These are phyloP conservation scores for Hymenoscyphus linearis DNA, from an alignment of 2,329 filamentous ascomycete genomes.

Conservation along the genomic window DNA sequence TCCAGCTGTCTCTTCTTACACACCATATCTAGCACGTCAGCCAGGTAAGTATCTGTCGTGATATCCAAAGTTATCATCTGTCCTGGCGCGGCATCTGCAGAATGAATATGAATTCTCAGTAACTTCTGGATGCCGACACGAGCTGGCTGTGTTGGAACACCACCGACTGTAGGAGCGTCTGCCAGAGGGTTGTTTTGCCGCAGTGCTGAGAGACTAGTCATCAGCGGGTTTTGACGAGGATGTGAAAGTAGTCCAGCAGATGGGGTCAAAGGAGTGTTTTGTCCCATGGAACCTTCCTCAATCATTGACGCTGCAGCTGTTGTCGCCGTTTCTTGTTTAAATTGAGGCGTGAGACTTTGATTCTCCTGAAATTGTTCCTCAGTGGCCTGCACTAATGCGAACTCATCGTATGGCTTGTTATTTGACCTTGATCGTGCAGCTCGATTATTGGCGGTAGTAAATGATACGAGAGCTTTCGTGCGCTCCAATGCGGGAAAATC, in stretches of 20 bases:
- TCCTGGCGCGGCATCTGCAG: slow-evolving; percentile 64
- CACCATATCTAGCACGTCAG: slow-evolving; percentile 72
- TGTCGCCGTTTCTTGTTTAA: slow-evolving; percentile 48
- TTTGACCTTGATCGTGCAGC: slow-evolving; percentile 56
- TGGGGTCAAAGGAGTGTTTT: slow-evolving; percentile 24
- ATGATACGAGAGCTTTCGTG: slow-evolving; percentile 68
- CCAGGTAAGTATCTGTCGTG: slow-evolving; percentile 77
- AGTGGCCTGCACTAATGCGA: slow-evolving; percentile 70
- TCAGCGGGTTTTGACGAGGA: slow-evolving; percentile 49
- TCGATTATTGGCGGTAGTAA: slow-evolving; percentile 75
- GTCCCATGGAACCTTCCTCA: slow-evolving; percentile 39
- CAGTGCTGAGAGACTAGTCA: slow-evolving; percentile 50
- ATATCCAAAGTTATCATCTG: slow-evolving; percentile 69
- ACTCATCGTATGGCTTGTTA: slow-evolving; percentile 76
- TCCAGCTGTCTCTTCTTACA: slow-evolving; percentile 75
- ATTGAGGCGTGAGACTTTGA: slow-evolving; percentile 61
- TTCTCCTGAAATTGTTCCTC: slow-evolving; percentile 65
- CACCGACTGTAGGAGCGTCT: slow-evolving; percentile 46
- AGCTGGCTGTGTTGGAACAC: slow-evolving; percentile 28
- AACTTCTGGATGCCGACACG: slow-evolving; percentile 60
- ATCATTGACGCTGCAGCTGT: slow-evolving; percentile 19
- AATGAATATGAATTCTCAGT: slow-evolving; percentile 65
- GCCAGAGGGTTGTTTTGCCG: slow-evolving; percentile 49
- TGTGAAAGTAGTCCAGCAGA: slow-evolving; percentile 32
- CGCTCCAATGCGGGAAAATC: slow-evolving; percentile 77